These are phyloP conservation scores for Paracamarosporium sp. DNA, from an alignment of 2,329 filamentous ascomycete species.

Conservation along the genomic window DNA sequence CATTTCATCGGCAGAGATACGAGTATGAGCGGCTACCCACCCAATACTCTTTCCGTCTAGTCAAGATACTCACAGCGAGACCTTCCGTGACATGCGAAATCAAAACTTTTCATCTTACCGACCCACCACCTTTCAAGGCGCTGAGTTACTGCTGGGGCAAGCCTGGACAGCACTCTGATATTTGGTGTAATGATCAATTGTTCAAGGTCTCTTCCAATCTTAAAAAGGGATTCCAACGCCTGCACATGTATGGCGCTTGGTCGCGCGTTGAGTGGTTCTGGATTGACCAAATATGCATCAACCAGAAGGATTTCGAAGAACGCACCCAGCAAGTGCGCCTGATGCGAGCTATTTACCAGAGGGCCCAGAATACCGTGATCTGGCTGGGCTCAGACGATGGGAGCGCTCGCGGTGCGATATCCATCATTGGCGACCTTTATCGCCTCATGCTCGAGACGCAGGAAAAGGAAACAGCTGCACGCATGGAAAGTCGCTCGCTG, in stretches of 20 bases:
- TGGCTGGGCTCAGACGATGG: conserved; percentile 12
- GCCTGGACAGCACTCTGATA: conserved; percentile 7
- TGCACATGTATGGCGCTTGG: conserved; percentile 2
- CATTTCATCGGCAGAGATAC: conserved; percentile 8
- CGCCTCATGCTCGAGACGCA: neutral
- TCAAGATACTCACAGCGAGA: conserved; percentile 3
- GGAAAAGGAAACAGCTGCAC: neutral
- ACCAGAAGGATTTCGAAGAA: conserved; percentile 23
- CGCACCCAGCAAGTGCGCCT: conserved; percentile 24
- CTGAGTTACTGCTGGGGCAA: conserved; percentile 12
- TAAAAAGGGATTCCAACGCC: conserved; percentile 6
- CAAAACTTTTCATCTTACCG: conserved; percentile 1
- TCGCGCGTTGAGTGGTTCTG: conserved; percentile 14
- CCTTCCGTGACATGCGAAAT: conserved; percentile 8
- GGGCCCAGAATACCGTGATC: conserved; percentile 16
- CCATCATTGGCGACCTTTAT: conserved; percentile 7
- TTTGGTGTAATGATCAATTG: conserved; percentile 5
- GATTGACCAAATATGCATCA: conserved; percentile 29
- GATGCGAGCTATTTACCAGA: conserved; percentile 24
- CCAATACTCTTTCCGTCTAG: conserved; percentile 9
- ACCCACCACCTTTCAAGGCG: conserved; percentile 10
- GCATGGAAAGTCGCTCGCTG: neutral
- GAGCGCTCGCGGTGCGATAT: conserved; percentile 1
- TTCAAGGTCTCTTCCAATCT: conserved; percentile 9
- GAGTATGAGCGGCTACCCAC: conserved; percentile 3